Percentiles rank a stretch among this genome's conserved stretches.
phyloP scores from a whole-genome alignment of 495 filamentous ascomycete genomes.

The Glonium stellatum region DNA sequence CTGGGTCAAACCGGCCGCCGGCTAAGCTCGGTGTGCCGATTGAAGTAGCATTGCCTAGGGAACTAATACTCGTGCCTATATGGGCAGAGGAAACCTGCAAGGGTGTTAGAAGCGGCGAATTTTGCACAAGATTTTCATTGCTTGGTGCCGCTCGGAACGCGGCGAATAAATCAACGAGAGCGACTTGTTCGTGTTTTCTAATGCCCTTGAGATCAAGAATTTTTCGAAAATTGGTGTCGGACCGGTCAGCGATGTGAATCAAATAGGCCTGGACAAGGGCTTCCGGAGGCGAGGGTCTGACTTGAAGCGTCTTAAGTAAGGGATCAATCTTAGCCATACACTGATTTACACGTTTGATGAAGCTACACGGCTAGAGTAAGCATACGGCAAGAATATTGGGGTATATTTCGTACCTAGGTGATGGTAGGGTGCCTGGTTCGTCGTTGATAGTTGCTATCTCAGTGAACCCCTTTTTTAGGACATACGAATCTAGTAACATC shows the following conservation, averaged over 20 bases:
- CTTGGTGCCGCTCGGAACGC: constrained; percentile 62
- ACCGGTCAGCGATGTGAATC: constrained; percentile 83
- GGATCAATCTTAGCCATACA: constrained; percentile 83
- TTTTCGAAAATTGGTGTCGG: constrained; percentile 91
- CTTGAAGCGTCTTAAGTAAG: constrained; percentile 93
- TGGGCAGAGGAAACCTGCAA: constrained; percentile 40
- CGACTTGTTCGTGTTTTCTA: constrained; percentile 56
- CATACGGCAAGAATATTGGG: neutral
- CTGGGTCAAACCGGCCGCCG: constrained; percentile 65
- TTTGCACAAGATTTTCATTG: constrained; percentile 50
- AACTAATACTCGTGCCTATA: constrained; percentile 37
- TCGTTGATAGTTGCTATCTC: constrained; percentile 55
- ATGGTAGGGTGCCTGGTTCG: constrained; percentile 33
- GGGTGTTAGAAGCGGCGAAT: constrained; percentile 55
- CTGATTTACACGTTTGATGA: constrained; percentile 80
- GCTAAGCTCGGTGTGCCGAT: constrained; percentile 27
- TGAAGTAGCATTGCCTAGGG: constrained; percentile 38
- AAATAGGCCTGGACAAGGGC: constrained; percentile 95
- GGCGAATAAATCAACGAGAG: constrained; percentile 81
- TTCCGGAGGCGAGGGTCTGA: constrained; percentile 82
- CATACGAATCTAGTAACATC: constrained; percentile 94
- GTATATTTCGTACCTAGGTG: constrained; percentile 26
- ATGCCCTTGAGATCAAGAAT: constrained; percentile 91
- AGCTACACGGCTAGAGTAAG: constrained; percentile 43
- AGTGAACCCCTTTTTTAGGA: constrained; percentile 74